phyloP scores from a whole-genome alignment of 306 rosid genomes.

The Purshia tridentata region DNA sequence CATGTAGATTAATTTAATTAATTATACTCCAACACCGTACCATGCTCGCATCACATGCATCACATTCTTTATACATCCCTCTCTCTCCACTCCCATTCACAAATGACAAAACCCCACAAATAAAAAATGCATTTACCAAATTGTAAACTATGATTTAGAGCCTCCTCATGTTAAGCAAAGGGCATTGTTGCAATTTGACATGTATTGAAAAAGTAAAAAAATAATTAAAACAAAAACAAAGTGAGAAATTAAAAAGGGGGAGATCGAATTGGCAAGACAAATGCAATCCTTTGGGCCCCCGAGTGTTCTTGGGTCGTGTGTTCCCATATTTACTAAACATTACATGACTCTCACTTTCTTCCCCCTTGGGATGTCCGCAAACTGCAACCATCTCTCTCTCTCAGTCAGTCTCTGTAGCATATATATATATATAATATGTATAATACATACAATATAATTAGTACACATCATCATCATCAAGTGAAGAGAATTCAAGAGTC shows the following conservation, averaged over 20 bases:
- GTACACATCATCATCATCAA: constrained; percentile 10
- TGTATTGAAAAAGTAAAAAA: background rate
- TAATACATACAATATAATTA: background rate
- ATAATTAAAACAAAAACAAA: background rate
- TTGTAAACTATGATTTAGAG: background rate
- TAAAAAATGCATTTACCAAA: background rate
- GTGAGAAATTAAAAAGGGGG: background rate
- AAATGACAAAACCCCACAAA: background rate
- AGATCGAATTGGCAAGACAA: constrained; percentile 28
- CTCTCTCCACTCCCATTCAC: background rate
- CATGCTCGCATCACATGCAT: constrained; percentile 65
- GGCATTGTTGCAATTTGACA: constrained; percentile 34
- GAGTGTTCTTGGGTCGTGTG: constrained; percentile 52
- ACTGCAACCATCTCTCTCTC: constrained; percentile 30
- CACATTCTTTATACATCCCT: constrained; percentile 31
- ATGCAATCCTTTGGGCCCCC: constrained; percentile 55
- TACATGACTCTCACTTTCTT: background rate
- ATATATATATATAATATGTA: background rate
- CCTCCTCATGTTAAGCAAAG: constrained; percentile 15
- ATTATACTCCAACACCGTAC: constrained; percentile 28
- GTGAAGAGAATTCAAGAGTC: background rate
- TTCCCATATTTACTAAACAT: constrained; percentile 47
- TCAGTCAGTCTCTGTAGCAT: background rate
- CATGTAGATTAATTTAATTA: constrained; percentile 22
- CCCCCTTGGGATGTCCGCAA: constrained; percentile 59